Base-by-base conservation (phyloP, 495 filamentous ascomycete species). In the Antarctomyces pellizariae region DNA sequence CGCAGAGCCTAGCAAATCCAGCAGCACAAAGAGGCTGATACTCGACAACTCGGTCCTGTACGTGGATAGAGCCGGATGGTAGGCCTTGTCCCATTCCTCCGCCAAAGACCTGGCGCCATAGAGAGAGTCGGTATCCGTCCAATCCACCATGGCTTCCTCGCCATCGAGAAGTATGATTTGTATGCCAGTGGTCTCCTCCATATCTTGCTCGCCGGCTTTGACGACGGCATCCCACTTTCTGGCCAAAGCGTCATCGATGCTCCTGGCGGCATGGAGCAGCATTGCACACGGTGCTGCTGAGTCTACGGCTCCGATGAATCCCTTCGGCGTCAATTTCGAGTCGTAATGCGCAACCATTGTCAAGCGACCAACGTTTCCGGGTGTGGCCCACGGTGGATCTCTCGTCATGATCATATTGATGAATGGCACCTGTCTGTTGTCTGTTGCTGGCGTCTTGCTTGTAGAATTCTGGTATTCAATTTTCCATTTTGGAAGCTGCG, bases 331-430 rank as follows among this genome's bases (percentile, higher is more conserved):
- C 15, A 77, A 56, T 49, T 86, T 74, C 44, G 67, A 77, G 39
- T 97, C 86, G 51, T 91, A 97, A 52, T 97, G 86, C 23, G 86
- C 86, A 13, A 82, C 89, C 16, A 95, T 57, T 7, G 79, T 82
- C 39, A 95, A 47, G 13, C 80, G 49, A 12, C 71, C 73, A 8
- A 82, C 66, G 30, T 92, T 72, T 1, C 79, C 84, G 1, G 52
- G 44, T 3, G 49, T 37, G 2, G 67, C 52, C 67, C 78, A 79
- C 2, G 86, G 86, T 13, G 86, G 86, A 46, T 97, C 84, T 28
- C 82, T 70, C n/a, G 67, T 70, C 16, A 78, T 67, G 26, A 93
- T 71, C 20, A 95, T 52, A 41, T 95, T 97, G 26, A 60, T 48
- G 45, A 97, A 97, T 0, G 79, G 79, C 0, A 95, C 52, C 8